phyloP scores from a whole-genome alignment of 768 basidiomycete species.

The Trametopsis cervina region DNA sequence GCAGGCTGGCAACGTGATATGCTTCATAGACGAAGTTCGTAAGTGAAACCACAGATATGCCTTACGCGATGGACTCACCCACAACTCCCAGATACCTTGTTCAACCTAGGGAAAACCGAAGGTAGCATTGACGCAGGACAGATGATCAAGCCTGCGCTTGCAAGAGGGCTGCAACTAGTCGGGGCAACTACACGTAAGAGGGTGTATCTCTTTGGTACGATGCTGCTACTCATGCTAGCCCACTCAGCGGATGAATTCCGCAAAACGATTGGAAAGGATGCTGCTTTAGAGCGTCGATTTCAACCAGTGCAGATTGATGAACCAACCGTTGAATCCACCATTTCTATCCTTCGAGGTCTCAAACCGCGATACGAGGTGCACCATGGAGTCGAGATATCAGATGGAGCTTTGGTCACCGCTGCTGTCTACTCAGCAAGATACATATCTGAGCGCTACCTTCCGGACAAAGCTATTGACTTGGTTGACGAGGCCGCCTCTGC shows the following conservation, averaged over 20 bases:
- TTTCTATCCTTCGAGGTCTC: conserved; percentile 81
- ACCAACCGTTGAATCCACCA: conserved; percentile 78
- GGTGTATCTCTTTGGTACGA: no score
- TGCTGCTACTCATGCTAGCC: conserved; percentile 15
- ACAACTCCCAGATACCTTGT: conserved; percentile 52
- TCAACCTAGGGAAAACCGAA: conserved; percentile 87
- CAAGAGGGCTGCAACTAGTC: conserved; percentile 80
- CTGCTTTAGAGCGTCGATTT: conserved; percentile 86
- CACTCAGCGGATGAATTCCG: conserved; percentile 70
- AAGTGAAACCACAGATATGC: conserved; percentile 26
- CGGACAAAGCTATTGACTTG: conserved; percentile 89
- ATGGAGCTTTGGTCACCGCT: conserved; percentile 83
- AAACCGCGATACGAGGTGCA: conserved; percentile 86
- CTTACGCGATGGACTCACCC: neutral
- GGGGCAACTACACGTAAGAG: conserved; percentile 87
- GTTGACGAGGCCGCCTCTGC: conserved; percentile 91
- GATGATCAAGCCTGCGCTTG: conserved; percentile 91
- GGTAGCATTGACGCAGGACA: conserved; percentile 89
- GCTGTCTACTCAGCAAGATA: conserved; percentile 82
- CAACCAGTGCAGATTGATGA: conserved; percentile 88
- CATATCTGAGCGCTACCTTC: conserved; percentile 80
- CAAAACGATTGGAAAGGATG: conserved; percentile 88
- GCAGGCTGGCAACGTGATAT: conserved; percentile 77
- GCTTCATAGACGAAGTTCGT: conserved; percentile 95
- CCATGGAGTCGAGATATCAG: conserved; percentile 89